These are phyloP conservation scores for Suhomyces atakaporum DNA, from an alignment of 1,139 yeast genomes.

Conservation along the genomic window DNA sequence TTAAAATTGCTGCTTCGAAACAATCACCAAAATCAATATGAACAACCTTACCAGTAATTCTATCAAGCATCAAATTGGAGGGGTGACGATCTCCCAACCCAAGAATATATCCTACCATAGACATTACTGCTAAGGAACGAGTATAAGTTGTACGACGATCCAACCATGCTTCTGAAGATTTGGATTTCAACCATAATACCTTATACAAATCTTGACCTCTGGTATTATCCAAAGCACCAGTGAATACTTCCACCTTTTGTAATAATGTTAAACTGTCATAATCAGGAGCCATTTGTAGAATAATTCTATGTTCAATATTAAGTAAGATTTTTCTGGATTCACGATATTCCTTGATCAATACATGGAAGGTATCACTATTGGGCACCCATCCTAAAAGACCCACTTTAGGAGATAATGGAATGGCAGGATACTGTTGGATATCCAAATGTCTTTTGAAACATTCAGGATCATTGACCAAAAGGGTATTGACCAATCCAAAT, in stretches of 20 bases:
- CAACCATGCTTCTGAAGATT: slow-evolving; percentile 96
- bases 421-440: slow-evolving; percentile 89
- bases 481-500: slow-evolving; percentile 91
- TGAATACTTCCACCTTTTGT: slow-evolving; percentile 94
- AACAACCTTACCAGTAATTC: slow-evolving; percentile 90
- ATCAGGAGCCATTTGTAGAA: slow-evolving; percentile 98
- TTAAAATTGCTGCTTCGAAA: slow-evolving; percentile 94
- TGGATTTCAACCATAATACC: slow-evolving; percentile 93
- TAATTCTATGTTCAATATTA: slow-evolving; percentile 91
- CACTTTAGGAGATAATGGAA: slow-evolving; percentile 95
- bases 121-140: slow-evolving; percentile 95
- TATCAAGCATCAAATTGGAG: slow-evolving; percentile 90
- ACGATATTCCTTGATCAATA: slow-evolving; percentile 85
- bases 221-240: slow-evolving; percentile 93
- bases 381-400: slow-evolving; percentile 98
- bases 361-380: slow-evolving; percentile 95
- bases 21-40: slow-evolving; percentile 99
- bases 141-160: slow-evolving; percentile 97
- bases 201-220: slow-evolving; percentile 95
- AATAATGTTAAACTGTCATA: slow-evolving; percentile 85
- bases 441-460: slow-evolving; percentile 95
- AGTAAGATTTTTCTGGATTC: slow-evolving; percentile 86
- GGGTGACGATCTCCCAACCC: slow-evolving; percentile 99
- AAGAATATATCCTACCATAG: slow-evolving; percentile 89
- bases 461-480: slow-evolving; percentile 87